phyloP scores from a whole-genome alignment of 495 filamentous ascomycete species.

The Cercophora scortea region DNA sequence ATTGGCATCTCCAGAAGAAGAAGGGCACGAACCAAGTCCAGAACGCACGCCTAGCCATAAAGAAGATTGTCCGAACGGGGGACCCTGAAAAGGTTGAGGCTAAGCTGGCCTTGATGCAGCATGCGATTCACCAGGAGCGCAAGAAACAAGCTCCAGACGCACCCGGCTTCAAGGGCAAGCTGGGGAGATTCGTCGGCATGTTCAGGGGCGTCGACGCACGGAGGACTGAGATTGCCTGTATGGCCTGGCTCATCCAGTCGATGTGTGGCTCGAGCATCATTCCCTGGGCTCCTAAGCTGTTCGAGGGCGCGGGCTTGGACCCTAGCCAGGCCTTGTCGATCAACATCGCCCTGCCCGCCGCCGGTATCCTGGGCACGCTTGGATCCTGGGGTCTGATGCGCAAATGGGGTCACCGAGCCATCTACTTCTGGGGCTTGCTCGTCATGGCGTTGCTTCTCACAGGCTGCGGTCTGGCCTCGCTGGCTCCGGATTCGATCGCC shows the following conservation, averaged over 20 bases:
- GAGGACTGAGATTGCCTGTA: constrained; percentile 62
- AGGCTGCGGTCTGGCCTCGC: constrained; percentile 12
- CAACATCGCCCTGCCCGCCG: constrained; percentile 31
- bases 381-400: constrained; percentile 46
- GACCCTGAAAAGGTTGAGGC: constrained; percentile 46
- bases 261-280: constrained; percentile 62
- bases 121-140: constrained; percentile 55
- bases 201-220: constrained; percentile 59
- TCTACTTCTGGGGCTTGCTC: constrained; percentile 44
- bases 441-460: constrained; percentile 35
- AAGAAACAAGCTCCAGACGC: constrained; percentile 12
- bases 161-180: not conserved
- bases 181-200: constrained; percentile 38
- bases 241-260: constrained; percentile 64
- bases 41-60: constrained; percentile 35
- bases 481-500: constrained; percentile 18
- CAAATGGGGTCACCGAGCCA: constrained; percentile 39
- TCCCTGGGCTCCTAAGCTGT: constrained; percentile 63
- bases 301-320: constrained; percentile 57
- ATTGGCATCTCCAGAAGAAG: constrained; percentile 63
- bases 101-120: constrained; percentile 61
- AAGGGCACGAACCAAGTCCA: constrained; percentile 26
- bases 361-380: constrained; percentile 45
- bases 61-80: constrained; percentile 45
- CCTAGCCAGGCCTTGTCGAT: constrained; percentile 41